Evolutionary conservation across 441 rosid genomes (phyloP), one percentile per base, ranked within the genome.

Genomic region (Pelargonium fulgidum): DNA sequence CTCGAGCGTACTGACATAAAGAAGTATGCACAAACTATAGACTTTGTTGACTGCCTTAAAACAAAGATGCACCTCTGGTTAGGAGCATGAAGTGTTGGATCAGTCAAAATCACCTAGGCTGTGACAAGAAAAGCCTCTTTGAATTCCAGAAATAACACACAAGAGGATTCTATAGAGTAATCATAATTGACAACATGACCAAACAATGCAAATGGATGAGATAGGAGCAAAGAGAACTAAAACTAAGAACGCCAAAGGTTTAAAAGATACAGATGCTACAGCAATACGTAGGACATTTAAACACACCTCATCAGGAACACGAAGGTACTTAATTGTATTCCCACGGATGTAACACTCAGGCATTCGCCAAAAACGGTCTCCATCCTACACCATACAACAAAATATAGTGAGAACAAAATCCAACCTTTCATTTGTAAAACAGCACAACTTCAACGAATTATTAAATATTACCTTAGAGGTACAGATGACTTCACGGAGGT

Each of bases 341-440:
- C 99, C 98, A 48, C 94, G 94, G 63, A 94, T 92, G 69, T 94
- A 92, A 83, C 99, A 91, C 78, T 94, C 99, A 2, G 97, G 97
- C 94, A 91, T 91, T 48, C 97, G 81, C 97, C 99, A 94, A 89
- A 91, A 91, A 68, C 94, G 81, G 77, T 94, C 97, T 76, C 99
- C 99, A 68, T 94, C 96, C 97, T 91, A 77, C n/a, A 69, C 13
- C 20, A 58, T 33, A 24, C 8, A 47, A 73, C 58, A 54, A 73
- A 36, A 33, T 66, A 1, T 24, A 11, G 26, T 4, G 41, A 62
- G 19, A 59, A 16, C 33, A 36, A 42, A 39, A 48, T 33, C 39
- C 2, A 26, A 41, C 3, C 14, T 45, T 26, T 3, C 20, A 10
- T 22, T 9, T 24, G 12, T 0, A 17, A 29, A 68, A 67, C 1